Evolutionary conservation across 1,284 basidiomycete species (phyloP), one percentile per base, ranked within the genome.

Genomic region (Vanrija sp.): DNA sequence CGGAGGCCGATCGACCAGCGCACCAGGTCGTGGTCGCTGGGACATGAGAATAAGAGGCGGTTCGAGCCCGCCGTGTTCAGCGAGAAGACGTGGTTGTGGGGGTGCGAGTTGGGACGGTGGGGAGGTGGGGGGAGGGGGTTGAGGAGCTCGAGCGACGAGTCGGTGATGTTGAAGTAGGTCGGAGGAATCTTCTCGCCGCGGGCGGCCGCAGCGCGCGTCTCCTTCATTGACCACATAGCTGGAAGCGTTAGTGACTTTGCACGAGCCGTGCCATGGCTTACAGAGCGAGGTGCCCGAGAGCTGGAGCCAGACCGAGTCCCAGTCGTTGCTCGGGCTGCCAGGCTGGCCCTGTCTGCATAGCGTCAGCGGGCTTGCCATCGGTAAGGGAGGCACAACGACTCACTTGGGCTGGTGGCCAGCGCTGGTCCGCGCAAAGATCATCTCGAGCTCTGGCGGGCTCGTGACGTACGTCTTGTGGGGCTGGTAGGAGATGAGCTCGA

Each of bases 21-120:
- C 43, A 89, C 80, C 48, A 95, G 81, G 3, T 87, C 82, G 21
- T 80, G 74, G 5, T 86, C 82, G 15, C 82, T 81, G 1, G 88
- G 87, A 67, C 89, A 92, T 6, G 90, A 89, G 78, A 98, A 96
- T 8, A 96, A 78, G 42, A 94, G 80, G 38, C 94, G 81, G 71
- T 98, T 98, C 38, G 87, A 87, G 19, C 94, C 95, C 1, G 94
- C 94, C 10, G 91, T 95, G 74, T 96, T 98, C 67, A 98, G 82
- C 0, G 91, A 91, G 59, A 96, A 83, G 47, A 96, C 89, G 68
- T 91, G 90, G 0, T 82, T 75, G 43, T 80, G 79, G 1, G 80
- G 78, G 29, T 77, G 74, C n/a, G 75, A 77, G 34, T 75, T 73
- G 0, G 78, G 74, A 38, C 77, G 72, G 48, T 79, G 76, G 6